Conservation (phyloP, 1,139 yeast species). For the Schwanniomyces etchellsii region DNA sequence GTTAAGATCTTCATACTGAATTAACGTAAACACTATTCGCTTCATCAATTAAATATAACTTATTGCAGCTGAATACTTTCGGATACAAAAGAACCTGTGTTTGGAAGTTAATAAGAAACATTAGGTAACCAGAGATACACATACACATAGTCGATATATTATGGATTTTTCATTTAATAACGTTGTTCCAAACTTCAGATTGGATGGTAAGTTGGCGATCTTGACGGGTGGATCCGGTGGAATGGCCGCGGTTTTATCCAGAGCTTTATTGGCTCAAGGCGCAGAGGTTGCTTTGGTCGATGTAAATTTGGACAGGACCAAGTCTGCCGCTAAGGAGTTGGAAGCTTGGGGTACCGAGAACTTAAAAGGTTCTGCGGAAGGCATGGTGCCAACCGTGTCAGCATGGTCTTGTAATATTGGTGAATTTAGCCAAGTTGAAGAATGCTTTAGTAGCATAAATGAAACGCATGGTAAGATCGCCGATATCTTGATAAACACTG, state of each 20-base stretch:
- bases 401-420: constrained; percentile 79
- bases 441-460: constrained; percentile 44
- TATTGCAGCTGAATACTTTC: no score
- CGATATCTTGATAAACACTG: constrained; percentile 65
- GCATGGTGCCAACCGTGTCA: constrained; percentile 41
- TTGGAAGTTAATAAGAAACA: no score
- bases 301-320: constrained; percentile 55
- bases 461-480: constrained; percentile 57
- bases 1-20: no score
- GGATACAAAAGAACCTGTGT: no score
- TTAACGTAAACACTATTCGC: no score
- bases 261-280: constrained; percentile 65
- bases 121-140: no score
- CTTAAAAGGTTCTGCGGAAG: constrained; percentile 33
- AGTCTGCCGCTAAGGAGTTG: constrained; percentile 56
- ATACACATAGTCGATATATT: no score
- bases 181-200: constrained; percentile 51
- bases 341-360: constrained; percentile 48
- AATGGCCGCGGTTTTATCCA: constrained; percentile 59
- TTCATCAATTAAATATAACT: no score
- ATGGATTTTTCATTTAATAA: constrained; percentile 31
- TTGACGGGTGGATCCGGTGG: constrained; percentile 87
- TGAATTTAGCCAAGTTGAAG: constrained; percentile 56
- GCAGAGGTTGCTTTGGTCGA: constrained; percentile 76
- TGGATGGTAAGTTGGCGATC: constrained; percentile 68